Base-by-base conservation (phyloP, 2,329 filamentous ascomycete genomes). In the Colletotrichum limetticola region DNA sequence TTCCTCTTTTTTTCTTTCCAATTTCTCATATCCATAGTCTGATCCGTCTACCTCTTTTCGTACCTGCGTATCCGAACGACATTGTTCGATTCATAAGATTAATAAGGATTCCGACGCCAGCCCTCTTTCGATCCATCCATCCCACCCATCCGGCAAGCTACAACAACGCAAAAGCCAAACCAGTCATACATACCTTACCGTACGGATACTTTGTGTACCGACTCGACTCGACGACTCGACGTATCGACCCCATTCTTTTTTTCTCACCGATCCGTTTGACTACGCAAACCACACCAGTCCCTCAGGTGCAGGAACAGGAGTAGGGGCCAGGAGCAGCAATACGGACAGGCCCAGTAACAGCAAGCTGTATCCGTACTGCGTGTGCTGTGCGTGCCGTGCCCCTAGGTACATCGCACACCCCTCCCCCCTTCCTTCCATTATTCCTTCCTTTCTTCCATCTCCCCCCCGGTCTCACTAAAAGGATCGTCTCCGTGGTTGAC, bases 401-500 rank as follows among this genome's bases (percentile, higher is more conserved):
- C 42, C 19, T 22, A 32, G 30, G 30, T 32, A 49, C 42, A 22
- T 49, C 19, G 42, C 19, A 49, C 42, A 49, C 42, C 24, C 55
- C 62, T 42, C 60, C 63, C 65, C 42, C 59, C 66, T 24, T 49
- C 16, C 59, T 49, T 62, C 37, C 59, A 49, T 49, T 63, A 32
- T 62, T 71, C 57, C 52, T 30, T 65, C 32, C 66, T 24, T 61
- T 37, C 66, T 57, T 61, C 62, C 63, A 66, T 49, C 19, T 55
- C 66, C 57, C 70, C 70, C 70, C 66, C 66, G 71, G 66, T 68
- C 71, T 71, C 66, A 70, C 71, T 73, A 73, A 71, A 71, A 53
- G 46, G 71, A 73, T 73, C 71, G 66, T 66, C 66, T 71, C 71
- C 71, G 66, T 60, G 70, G 66, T 73, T 72, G 70, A 72, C 70